Conservation (phyloP, 2,329 filamentous ascomycete genomes). For the Scedosporium boydii region DNA sequence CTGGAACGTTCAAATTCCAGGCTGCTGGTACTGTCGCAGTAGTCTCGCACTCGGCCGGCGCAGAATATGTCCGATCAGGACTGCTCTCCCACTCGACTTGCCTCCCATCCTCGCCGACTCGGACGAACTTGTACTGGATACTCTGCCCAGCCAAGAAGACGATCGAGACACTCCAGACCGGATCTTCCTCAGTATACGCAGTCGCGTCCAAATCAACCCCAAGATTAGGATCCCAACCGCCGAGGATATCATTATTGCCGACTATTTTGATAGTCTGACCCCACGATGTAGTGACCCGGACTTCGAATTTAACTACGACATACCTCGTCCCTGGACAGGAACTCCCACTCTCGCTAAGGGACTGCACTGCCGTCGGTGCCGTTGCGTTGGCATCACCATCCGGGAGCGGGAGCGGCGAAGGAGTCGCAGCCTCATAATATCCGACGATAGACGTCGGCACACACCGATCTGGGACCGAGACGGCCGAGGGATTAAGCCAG, state of each 20-base stretch:
- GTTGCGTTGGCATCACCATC: not conserved
- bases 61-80: slow-evolving; percentile 27
- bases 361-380: not conserved
- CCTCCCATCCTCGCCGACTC: slow-evolving; percentile 35
- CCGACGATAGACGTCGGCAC: slow-evolving; percentile 11
- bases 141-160: slow-evolving; percentile 12
- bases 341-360: not conserved
- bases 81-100: slow-evolving; percentile 49
- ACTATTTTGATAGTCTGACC: slow-evolving; percentile 59
- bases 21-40: not conserved
- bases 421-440: not conserved
- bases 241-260: slow-evolving; percentile 26
- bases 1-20: not conserved
- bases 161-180: slow-evolving; percentile 43
- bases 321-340: not conserved
- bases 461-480: slow-evolving; percentile 32
- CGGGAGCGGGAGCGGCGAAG: not conserved
- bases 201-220: slow-evolving; percentile 41
- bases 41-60: not conserved
- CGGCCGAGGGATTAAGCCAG: slow-evolving; percentile 40
- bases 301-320: slow-evolving; percentile 47
- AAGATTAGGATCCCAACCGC: slow-evolving; percentile 23
- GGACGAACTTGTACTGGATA: slow-evolving; percentile 54
- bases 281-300: slow-evolving; percentile 42
- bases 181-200: slow-evolving; percentile 40